Evolutionary conservation across 2,329 filamentous ascomycete genomes (phyloP), one percentile per base, ranked within the genome.

Genomic region (Pseudogymnoascus sp.): DNA sequence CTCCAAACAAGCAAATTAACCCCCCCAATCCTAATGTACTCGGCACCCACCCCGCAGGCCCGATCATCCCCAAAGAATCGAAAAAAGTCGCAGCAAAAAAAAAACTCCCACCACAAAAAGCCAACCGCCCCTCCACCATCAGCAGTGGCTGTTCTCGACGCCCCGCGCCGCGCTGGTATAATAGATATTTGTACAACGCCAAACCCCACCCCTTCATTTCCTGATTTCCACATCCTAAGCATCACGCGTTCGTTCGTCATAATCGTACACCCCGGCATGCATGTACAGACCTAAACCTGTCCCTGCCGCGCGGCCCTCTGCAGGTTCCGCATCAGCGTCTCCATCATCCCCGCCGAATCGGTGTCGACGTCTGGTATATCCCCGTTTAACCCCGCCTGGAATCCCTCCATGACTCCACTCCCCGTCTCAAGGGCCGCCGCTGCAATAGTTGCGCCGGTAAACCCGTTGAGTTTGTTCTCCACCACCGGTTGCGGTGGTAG

Each of bases 251-350:
- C 10, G 11, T n/a, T n/a, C 41, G 11, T 41, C 16, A n/a, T 50
- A 50, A 16, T 53, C 26, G 14, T 53, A 53, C 46, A 53, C 46
- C 46, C 14, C 24, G 7, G 1, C 33, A 4, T 7, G 24, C 46
- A 53, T 53, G n/a, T 53, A 53, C 46, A 53, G 24, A 31, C 24
- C 14, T 53, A 53, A 16, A 53, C 46, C 46, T 53, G 46, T 53
- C 26, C 46, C 24, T 53, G 46, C 46, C 46, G 10, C 4, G 46
- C 46, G 7, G 46, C 46, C 46, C 46, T 28, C 46, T 53, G 46
- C n/a, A 53, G n/a, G 46, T 53, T 53, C 26, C 46, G 46, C 46
- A 53, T 53, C 16, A 53, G 46, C 46, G 46, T 53, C 46, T 53
- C 46, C 46, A 53, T 53, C 46, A 53, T 53, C 46, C 46, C 46